A percentile compares a stretch with the other conserved stretches of the same genome.
Evolutionary conservation across 495 filamentous ascomycete species (phyloP).

Genomic region (Tirmania nivea): DNA sequence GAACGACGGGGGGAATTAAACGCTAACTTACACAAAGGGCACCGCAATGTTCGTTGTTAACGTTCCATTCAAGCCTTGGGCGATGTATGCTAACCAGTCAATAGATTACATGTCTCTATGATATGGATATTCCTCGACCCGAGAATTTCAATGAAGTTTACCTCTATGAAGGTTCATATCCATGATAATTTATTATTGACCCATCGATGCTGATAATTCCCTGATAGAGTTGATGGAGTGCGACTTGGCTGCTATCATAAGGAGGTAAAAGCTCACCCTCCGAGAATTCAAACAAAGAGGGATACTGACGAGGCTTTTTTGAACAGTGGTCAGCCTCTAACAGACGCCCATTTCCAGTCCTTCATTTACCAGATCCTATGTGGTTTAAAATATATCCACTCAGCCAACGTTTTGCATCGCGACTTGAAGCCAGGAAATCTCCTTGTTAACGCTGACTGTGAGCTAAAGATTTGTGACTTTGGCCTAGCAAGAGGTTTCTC

Average conservation of each 20-base stretch:
- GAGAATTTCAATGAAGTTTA: conserved; percentile 99
- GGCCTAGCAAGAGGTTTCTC: conserved; percentile 90
- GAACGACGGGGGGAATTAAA: too few species aligned
- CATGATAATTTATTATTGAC: neutral
- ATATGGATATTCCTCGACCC: conserved; percentile 96
- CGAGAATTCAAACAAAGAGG: neutral
- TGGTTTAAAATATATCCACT: conserved; percentile 96
- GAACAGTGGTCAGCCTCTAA: conserved; percentile 70
- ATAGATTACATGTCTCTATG: conserved; percentile 95
- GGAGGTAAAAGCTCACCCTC: conserved; percentile 21
- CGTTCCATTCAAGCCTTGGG: neutral
- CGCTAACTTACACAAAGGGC: conserved; percentile 14
- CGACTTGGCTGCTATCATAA: conserved; percentile 92
- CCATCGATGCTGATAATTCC: neutral
- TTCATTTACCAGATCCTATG: conserved; percentile 92
- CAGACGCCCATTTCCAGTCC: conserved; percentile 88
- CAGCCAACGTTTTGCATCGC: conserved; percentile 88
- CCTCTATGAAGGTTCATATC: conserved; percentile 69
- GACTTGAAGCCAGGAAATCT: conserved; percentile 95
- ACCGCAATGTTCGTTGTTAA: conserved; percentile 39
- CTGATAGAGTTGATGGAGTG: conserved; percentile 89
- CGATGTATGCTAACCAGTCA: conserved; percentile 12
- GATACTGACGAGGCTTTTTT: neutral
- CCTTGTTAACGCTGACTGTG: conserved; percentile 94
- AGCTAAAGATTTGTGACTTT: conserved; percentile 98